phyloP scores from a whole-genome alignment of 352 stramenopile genomes.

The Globisporangium viniferum region DNA sequence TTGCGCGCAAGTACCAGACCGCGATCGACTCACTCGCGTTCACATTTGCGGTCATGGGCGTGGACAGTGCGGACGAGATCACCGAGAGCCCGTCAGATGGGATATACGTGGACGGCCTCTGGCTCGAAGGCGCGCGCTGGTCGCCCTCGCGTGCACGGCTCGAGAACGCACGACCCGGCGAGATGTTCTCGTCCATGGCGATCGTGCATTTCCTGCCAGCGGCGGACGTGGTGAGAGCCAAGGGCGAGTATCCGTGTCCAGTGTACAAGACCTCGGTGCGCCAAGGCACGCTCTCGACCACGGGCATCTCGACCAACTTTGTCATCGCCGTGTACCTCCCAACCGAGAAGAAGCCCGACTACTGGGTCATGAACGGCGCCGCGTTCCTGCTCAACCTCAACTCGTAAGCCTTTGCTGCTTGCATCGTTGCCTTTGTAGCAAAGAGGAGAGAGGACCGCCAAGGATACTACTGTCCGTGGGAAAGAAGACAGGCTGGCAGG shows the following conservation, averaged over 20 bases:
- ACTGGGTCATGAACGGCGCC: constrained; percentile 92
- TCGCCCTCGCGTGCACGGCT: constrained; percentile 64
- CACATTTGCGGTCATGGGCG: constrained; percentile 83
- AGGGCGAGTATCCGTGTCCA: constrained; percentile 85
- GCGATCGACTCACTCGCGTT: constrained; percentile 94
- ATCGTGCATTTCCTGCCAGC: constrained; percentile 90
- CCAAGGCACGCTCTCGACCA: constrained; percentile 90
- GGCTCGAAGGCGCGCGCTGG: constrained; percentile 87
- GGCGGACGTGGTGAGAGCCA: constrained; percentile 61
- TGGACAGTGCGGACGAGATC: constrained; percentile 53
- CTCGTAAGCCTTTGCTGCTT: constrained; percentile 25
- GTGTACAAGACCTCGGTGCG: constrained; percentile 94
- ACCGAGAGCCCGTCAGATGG: constrained; percentile 77
- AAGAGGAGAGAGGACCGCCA: background rate
- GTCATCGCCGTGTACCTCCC: constrained; percentile 91
- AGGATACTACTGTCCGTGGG: constrained; percentile 18
- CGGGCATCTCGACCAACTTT: constrained; percentile 94
- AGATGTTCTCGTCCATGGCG: constrained; percentile 92
- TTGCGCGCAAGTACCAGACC: constrained; percentile 92
- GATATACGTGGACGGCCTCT: constrained; percentile 91
- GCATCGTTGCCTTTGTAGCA: background rate
- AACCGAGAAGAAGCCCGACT: constrained; percentile 74
- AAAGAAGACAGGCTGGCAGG: background rate
- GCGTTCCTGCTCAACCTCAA: constrained; percentile 93
- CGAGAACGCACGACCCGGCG: constrained; percentile 79